Percentiles rank a stretch among this genome's conserved stretches.
Evolutionary conservation across 139 green algal genomes (phyloP).

Genomic region (Eudorina sp.): DNA sequence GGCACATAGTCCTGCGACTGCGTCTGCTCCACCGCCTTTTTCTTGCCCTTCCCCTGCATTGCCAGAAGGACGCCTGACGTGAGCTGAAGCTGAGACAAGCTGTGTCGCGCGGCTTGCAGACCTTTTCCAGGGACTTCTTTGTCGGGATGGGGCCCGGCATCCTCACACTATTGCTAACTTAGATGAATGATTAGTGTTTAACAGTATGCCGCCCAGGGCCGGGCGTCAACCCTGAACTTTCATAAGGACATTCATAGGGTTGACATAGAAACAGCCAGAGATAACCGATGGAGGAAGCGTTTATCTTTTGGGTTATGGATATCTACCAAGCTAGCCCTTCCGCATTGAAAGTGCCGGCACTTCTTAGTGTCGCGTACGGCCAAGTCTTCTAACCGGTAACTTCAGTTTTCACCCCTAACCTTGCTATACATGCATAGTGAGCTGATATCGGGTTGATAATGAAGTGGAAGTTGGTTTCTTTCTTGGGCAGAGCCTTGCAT

Average conservation of each 20-base stretch:
- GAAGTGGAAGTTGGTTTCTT: no score
- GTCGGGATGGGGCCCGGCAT: not conserved
- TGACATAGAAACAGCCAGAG: no score
- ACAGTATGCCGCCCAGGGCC: not conserved
- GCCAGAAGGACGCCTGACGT: not conserved
- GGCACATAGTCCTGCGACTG: conserved; percentile 59
- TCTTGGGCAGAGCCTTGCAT: no score
- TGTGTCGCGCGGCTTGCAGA: not conserved
- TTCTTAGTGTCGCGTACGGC: no score
- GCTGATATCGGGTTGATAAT: no score
- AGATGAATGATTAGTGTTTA: not conserved
- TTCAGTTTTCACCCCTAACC: no score
- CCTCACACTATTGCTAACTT: not conserved
- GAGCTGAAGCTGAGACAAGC: not conserved
- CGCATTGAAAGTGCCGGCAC: no score
- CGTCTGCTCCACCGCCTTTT: conserved; percentile 53
- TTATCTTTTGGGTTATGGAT: no score
- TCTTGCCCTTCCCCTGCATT: conserved; percentile 59
- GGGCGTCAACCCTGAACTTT: conserved; percentile 22
- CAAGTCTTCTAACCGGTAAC: no score
- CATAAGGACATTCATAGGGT: conserved; percentile 5
- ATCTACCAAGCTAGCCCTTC: no score
- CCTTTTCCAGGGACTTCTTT: conserved; percentile 34
- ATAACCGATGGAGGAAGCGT: no score
- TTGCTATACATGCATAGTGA: no score